A percentile compares a stretch with the other conserved stretches of the same genome.
Conservation (phyloP, 2,329 filamentous ascomycete genomes). For the Chaetothyriales sp. region DNA sequence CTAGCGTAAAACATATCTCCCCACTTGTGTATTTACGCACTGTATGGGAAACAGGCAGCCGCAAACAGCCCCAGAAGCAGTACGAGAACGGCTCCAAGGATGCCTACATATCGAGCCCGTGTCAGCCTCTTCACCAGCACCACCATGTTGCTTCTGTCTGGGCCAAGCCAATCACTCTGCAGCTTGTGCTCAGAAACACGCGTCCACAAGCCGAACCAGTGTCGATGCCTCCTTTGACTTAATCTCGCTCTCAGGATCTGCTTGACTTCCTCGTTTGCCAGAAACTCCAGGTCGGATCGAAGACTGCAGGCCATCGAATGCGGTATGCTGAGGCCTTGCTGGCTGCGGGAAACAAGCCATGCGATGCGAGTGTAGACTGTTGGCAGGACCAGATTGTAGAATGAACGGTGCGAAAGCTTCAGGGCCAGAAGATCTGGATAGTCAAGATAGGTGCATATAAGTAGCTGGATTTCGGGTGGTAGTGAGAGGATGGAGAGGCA, state of each 20-base stretch:
- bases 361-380: slow-evolving; percentile 4
- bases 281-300: slow-evolving; percentile 9
- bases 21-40: too few relatives aligned
- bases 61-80: background rate
- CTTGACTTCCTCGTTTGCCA: slow-evolving; percentile 9
- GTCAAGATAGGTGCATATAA: slow-evolving; percentile 17
- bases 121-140: too few relatives aligned
- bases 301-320: slow-evolving; percentile 3
- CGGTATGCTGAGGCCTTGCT: slow-evolving; percentile 5
- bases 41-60: background rate
- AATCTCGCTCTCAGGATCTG: slow-evolving; percentile 6
- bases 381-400: slow-evolving; percentile 6
- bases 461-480: slow-evolving; percentile 21
- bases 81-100: too few relatives aligned
- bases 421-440: slow-evolving; percentile 19
- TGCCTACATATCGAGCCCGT: too few relatives aligned
- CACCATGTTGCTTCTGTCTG: too few relatives aligned
- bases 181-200: background rate
- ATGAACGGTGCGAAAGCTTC: slow-evolving; percentile 18
- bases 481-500: slow-evolving; percentile 13
- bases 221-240: background rate
- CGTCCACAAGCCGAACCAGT: background rate
- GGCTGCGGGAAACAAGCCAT: slow-evolving; percentile 5
- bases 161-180: background rate
- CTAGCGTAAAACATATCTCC: too few relatives aligned